Conservation (phyloP, 495 filamentous ascomycete genomes). For the Penicillium herquei region DNA sequence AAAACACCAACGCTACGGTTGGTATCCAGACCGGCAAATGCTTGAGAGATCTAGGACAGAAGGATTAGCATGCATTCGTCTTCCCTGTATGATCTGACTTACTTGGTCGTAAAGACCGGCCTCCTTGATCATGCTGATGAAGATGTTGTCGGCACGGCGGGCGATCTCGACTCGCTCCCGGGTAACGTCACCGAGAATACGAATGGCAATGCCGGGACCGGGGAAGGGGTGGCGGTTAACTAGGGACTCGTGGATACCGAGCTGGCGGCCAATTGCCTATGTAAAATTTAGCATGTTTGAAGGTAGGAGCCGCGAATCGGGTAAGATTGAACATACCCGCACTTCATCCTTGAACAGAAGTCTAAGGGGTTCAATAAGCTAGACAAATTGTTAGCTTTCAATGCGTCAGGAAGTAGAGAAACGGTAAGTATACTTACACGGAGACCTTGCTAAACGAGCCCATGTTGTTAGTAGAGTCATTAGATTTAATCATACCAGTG, state of each 20-base stretch:
- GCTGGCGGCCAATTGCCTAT: slow-evolving; percentile 64
- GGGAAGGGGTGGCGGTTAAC: slow-evolving; percentile 86
- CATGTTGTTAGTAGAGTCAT: slow-evolving; percentile 11
- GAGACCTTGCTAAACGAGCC: slow-evolving; percentile 23
- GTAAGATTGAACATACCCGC: slow-evolving; percentile 30
- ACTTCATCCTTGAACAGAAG: slow-evolving; percentile 82
- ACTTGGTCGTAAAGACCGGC: slow-evolving; percentile 76
- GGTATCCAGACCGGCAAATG: slow-evolving; percentile 72
- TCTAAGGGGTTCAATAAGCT: slow-evolving; percentile 77
- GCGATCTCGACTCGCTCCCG: slow-evolving; percentile 75
- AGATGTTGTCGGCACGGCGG: slow-evolving; percentile 76
- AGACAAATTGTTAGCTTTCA: slow-evolving; percentile 28
- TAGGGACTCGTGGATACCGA: slow-evolving; percentile 74
- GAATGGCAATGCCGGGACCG: slow-evolving; percentile 79
- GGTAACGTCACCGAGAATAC: slow-evolving; percentile 87
- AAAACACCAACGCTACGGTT: slow-evolving; percentile 21
- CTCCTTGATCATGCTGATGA: slow-evolving; percentile 79
- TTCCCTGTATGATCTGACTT: slow-evolving; percentile 1
- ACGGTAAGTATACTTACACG: slow-evolving; percentile 18
- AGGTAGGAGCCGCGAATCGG: neutral
- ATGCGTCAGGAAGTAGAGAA: neutral
- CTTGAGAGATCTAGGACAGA: slow-evolving; percentile 61
- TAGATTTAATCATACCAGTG: slow-evolving; percentile 7
- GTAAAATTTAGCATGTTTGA: neutral
- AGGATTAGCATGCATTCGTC: slow-evolving; percentile 3